Percentiles rank a stretch among this genome's conserved stretches.
These are phyloP conservation scores for Cytospora schulzeri DNA, from an alignment of 2,329 filamentous ascomycete species.

Conservation along the genomic window DNA sequence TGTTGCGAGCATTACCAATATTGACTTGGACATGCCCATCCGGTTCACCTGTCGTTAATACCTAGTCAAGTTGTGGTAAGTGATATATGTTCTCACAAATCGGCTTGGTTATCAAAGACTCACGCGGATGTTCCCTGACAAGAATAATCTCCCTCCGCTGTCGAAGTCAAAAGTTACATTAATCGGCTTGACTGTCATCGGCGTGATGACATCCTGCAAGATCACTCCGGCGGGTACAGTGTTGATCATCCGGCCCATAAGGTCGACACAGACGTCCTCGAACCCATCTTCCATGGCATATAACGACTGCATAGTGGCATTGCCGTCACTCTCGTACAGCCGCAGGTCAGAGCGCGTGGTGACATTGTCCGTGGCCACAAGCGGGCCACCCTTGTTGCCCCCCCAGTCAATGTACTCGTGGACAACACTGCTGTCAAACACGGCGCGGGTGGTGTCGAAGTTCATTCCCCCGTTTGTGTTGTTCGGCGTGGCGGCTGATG, in stretches of 20 bases:
- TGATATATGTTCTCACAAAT: neutral
- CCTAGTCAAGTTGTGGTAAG: neutral
- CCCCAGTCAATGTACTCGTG: constrained; percentile 19
- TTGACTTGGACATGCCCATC: neutral
- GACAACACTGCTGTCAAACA: constrained; percentile 5
- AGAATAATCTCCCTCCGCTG: neutral
- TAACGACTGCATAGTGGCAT: constrained; percentile 34
- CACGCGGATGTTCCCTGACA: constrained; percentile 3
- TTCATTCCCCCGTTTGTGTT: constrained; percentile 12
- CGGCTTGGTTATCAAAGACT: neutral
- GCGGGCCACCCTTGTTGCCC: constrained; percentile 2
- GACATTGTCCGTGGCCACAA: constrained; percentile 10
- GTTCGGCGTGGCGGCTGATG: constrained; percentile 1
- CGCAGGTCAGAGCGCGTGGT: constrained; percentile 32
- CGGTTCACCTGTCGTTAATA: neutral
- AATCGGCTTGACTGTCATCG: neutral
- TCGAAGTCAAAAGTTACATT: constrained; percentile 3
- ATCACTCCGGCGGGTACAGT: constrained; percentile 33
- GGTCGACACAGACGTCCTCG: constrained; percentile 32
- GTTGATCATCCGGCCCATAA: constrained; percentile 34
- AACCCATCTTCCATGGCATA: constrained; percentile 33
- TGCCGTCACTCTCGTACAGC: constrained; percentile 35
- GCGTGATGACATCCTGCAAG: constrained; percentile 12
- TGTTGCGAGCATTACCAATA: neutral
- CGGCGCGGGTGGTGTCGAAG: constrained; percentile 3